These are phyloP conservation scores for Diaporthe citrichinensis DNA, from an alignment of 2,329 filamentous ascomycete species.

Conservation along the genomic window DNA sequence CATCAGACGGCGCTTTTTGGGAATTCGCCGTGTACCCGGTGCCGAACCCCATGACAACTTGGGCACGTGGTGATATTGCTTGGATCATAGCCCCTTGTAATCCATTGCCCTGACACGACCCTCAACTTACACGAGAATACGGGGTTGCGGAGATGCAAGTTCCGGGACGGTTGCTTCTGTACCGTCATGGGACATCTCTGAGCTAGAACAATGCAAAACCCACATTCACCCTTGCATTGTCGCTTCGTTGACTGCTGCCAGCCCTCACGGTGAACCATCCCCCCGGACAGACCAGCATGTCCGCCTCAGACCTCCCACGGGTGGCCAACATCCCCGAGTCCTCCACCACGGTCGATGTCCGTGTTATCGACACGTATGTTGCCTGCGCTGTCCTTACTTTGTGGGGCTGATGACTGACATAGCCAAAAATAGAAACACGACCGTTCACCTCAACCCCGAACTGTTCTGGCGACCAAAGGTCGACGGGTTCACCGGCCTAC, in stretches of 20 bases:
- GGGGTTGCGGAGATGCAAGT: not conserved
- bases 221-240: not conserved
- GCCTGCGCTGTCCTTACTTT: not conserved
- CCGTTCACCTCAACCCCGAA: constrained; percentile 24
- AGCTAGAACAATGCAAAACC: not conserved
- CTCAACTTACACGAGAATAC: constrained; percentile 1
- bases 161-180: not conserved
- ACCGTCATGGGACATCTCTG: not conserved
- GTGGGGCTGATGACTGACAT: constrained; percentile 1
- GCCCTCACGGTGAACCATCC: not conserved
- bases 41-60: not conserved
- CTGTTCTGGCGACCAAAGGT: constrained; percentile 27
- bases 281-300: constrained; percentile 3
- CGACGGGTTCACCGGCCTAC: constrained; percentile 20
- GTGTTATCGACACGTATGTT: constrained; percentile 35
- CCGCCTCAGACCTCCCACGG: not conserved
- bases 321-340: constrained; percentile 19
- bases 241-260: not conserved
- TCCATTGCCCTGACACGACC: not conserved
- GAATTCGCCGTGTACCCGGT: constrained; percentile 6
- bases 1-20: not conserved
- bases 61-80: not conserved
- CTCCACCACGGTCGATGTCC: constrained; percentile 25
- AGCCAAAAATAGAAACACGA: not conserved
- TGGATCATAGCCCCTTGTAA: constrained; percentile 4